These are phyloP conservation scores for Aspergillus taichungensis DNA, from an alignment of 495 filamentous ascomycete species.

Conservation along the genomic window DNA sequence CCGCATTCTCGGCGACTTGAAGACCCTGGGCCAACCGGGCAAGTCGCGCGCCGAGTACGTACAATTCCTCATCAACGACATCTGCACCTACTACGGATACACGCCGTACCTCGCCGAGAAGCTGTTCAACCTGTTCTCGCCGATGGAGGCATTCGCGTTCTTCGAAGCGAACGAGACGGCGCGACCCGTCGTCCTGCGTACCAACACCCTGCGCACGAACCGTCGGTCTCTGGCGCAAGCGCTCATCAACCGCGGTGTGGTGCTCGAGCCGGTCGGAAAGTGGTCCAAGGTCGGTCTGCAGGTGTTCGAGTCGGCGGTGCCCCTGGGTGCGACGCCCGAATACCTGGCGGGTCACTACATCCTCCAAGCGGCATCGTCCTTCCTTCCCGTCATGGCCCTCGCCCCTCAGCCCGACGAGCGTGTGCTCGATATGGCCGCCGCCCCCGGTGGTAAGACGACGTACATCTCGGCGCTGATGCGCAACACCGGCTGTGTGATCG, in stretches of 20 bases:
- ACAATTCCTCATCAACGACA: slow-evolving; percentile 75
- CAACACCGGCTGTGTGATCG: slow-evolving; percentile 92
- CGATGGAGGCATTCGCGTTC: slow-evolving; percentile 92
- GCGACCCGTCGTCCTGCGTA: slow-evolving; percentile 80
- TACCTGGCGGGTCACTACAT: slow-evolving; percentile 98
- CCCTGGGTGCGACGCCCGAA: slow-evolving; percentile 94
- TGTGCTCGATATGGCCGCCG: slow-evolving; percentile 90
- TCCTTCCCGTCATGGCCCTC: slow-evolving; percentile 95
- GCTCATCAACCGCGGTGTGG: slow-evolving; percentile 94
- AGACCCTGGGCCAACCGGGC: slow-evolving; percentile 65
- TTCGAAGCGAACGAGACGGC: slow-evolving; percentile 97
- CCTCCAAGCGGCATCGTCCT: slow-evolving; percentile 91
- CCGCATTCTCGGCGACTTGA: slow-evolving; percentile 80
- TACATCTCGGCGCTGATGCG: slow-evolving; percentile 97
- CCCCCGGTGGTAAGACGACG: slow-evolving; percentile 95
- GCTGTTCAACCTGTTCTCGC: slow-evolving; percentile 81
- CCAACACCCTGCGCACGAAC: slow-evolving; percentile 90
- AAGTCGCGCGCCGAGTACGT: slow-evolving; percentile 83
- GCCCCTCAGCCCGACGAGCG: slow-evolving; percentile 90
- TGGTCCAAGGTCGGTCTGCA: slow-evolving; percentile 98
- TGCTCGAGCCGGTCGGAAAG: slow-evolving; percentile 92
- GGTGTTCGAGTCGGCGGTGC: slow-evolving; percentile 87
- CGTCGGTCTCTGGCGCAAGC: slow-evolving; percentile 86
- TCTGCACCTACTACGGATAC: slow-evolving; percentile 91
- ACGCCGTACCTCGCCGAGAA: slow-evolving; percentile 77